Base-by-base conservation (phyloP, 768 basidiomycete species). In the Tylopilus subfusipes region DNA sequence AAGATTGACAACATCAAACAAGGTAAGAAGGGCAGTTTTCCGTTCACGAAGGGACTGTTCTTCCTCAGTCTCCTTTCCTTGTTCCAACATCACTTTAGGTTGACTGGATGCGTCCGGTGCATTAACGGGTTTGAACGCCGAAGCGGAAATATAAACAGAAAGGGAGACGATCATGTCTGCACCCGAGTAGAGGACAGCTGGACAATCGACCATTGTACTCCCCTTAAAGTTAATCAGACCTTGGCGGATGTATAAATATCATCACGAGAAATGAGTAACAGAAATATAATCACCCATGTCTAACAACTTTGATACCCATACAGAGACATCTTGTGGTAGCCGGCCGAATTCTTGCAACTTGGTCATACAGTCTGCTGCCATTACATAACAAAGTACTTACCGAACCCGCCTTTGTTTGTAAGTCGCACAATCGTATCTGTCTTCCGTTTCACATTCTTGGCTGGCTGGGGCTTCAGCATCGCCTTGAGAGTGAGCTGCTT, bases 31-130 rank as follows among this genome's bases (percentile, higher is more conserved):
- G 1, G 93, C 82, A 36, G 76, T 73, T 67, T 96, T 97, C 34
- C 94, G 78, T 68, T 88, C 86, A 39, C 92, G 78, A 47, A 97
- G 78, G n/a, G 73, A 73, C 59, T 83, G 84, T 71, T 97, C 93
- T 55, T 85, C 83, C 5, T 76, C 75, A 0, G 91, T 94, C 67
- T 96, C 93, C 48, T 83, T 76, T 3, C 89, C 88, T 66, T 92
- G 89, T 56, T 83, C 81, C 67, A 90, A 86, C 63, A 85, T 76
- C 4, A 60, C 53, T 36, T 63, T 72, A 55, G 65, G 1, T 55
- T 55, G 56, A 70, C 52, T 24, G 34, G 66, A 57, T 24, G 68
- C 50, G 9, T 72, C 63, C 19, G 73, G 65, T 14, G 72, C 69
- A 22, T 76, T 72, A 10, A 71, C 54, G 1, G 78, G 68, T 51